phyloP scores from a whole-genome alignment of 2,329 filamentous ascomycete genomes.

The Alternaria incomplexa region DNA sequence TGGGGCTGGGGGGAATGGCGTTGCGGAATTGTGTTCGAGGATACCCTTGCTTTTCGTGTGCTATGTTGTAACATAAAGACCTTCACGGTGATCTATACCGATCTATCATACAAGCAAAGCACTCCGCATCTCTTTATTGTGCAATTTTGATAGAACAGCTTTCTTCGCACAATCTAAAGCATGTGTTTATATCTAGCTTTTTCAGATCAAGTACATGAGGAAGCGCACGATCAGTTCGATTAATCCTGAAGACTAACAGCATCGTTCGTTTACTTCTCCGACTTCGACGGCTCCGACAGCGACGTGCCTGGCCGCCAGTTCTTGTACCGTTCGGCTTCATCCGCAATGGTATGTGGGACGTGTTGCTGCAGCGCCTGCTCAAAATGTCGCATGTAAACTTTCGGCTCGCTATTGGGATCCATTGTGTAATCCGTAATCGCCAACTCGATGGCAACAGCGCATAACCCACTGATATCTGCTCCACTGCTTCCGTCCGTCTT shows the following conservation, averaged over 20 bases:
- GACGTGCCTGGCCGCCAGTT: constrained; percentile 49
- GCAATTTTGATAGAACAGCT: background rate
- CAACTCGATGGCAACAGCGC: constrained; percentile 48
- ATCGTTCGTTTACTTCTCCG: constrained; percentile 10
- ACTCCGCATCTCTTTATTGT: background rate
- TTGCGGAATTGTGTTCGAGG: background rate
- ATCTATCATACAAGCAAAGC: background rate
- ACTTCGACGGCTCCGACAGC: constrained; percentile 35
- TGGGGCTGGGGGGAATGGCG: background rate
- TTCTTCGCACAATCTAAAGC: background rate
- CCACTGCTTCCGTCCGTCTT: constrained; percentile 81
- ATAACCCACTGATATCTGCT: constrained; percentile 75
- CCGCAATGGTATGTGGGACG: constrained; percentile 50
- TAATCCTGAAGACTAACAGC: background rate
- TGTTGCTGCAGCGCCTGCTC: constrained; percentile 53
- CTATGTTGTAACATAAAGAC: background rate
- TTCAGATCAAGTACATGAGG: background rate
- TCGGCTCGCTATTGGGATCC: constrained; percentile 25
- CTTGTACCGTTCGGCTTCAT: constrained; percentile 52
- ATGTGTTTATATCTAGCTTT: background rate
- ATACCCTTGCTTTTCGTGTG: background rate
- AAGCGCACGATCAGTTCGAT: background rate
- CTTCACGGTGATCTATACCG: background rate
- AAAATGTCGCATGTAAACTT: constrained; percentile 55
- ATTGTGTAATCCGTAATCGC: constrained; percentile 42